Evolutionary conservation across 2,329 filamentous ascomycete species (phyloP), one percentile per base, ranked within the genome.

Genomic region (Cladobotryum protrusum): DNA sequence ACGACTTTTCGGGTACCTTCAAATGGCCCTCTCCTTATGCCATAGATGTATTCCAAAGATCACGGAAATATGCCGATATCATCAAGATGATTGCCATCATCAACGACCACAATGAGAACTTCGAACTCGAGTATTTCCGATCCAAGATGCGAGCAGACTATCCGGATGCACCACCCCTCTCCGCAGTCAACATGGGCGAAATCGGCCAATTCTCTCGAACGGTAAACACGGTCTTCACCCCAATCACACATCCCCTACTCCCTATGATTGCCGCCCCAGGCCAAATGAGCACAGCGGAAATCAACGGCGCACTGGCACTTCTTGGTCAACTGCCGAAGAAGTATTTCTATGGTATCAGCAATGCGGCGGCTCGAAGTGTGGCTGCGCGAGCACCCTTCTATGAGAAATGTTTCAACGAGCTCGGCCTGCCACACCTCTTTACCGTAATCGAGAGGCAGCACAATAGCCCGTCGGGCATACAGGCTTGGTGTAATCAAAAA

Each of bases 21-120:
- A 87, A 85, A 60, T 95, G 89, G 89, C 85, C 86, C 1, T 88
- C 87, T 0, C 69, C 78, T 6, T 78, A 86, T 57, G 88, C 88
- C 1, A 81, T 87, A 60, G 72, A 78, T 11, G 77, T 92, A 4
- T 95, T 91, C 58, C 73, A 81, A 52, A 78, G 84, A 57, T 88
- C 86, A 8, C 79, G 80, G 43, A 80, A 81, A 52, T 89, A 90
- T 57, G 86, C 86, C 43, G 88, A 95, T 64, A 88, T 95, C 50
- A 84, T 95, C 62, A 95, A 93, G 72, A 93, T 95, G 87, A 93
- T 93, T 60, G 83, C 86, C 32, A 85, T 91, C 62, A 87, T 89
- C 62, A 85, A 83, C 62, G 85, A 86, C 37, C 83, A 87, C 63
- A 88, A 90, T 62, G 88, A 91, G 59, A 93, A 95, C 67, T 93